A percentile compares a stretch with the other conserved stretches of the same genome.
Evolutionary conservation across 225 moss, liverwort and hornwort genomes (phyloP).

Genomic region (Asterella californica): DNA sequence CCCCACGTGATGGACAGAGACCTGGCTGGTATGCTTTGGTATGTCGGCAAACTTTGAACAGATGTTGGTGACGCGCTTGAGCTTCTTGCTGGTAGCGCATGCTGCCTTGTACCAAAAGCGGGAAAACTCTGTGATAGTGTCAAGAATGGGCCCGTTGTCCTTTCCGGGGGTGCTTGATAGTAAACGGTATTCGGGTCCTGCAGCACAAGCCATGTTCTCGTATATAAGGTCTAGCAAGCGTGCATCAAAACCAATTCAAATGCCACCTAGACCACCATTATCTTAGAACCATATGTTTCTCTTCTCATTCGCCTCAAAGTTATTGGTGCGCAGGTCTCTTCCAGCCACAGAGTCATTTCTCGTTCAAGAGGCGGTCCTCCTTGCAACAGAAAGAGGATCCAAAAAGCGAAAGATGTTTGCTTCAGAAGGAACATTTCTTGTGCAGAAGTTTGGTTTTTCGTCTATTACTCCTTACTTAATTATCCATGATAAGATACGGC

Average conservation of each 20-base stretch:
- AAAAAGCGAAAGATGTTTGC: too few relatives aligned
- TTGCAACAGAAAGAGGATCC: too few relatives aligned
- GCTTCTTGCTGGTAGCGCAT: slow-evolving; percentile 22
- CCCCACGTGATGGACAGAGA: slow-evolving; percentile 40
- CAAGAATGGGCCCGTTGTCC: not conserved
- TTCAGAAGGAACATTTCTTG: too few relatives aligned
- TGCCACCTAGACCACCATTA: not conserved
- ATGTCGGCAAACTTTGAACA: slow-evolving; percentile 27
- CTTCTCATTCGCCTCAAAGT: not conserved
- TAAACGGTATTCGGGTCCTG: not conserved
- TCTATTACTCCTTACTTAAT: too few relatives aligned
- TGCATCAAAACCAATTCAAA: not conserved
- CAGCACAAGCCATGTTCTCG: not conserved
- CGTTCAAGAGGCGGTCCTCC: too few relatives aligned
- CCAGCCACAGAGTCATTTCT: not conserved
- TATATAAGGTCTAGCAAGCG: not conserved
- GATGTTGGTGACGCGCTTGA: slow-evolving; percentile 28
- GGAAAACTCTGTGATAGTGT: slow-evolving; percentile 24
- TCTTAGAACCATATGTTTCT: not conserved
- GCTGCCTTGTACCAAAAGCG: not conserved
- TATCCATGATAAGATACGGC: too few relatives aligned
- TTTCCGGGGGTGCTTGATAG: slow-evolving; percentile 2
- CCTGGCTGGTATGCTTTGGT: slow-evolving; percentile 24
- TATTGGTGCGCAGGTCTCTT: too few relatives aligned
- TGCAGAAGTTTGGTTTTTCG: too few relatives aligned